phyloP scores from a whole-genome alignment of 2,329 filamentous ascomycete genomes.

The Alternaria angustiovoidea region DNA sequence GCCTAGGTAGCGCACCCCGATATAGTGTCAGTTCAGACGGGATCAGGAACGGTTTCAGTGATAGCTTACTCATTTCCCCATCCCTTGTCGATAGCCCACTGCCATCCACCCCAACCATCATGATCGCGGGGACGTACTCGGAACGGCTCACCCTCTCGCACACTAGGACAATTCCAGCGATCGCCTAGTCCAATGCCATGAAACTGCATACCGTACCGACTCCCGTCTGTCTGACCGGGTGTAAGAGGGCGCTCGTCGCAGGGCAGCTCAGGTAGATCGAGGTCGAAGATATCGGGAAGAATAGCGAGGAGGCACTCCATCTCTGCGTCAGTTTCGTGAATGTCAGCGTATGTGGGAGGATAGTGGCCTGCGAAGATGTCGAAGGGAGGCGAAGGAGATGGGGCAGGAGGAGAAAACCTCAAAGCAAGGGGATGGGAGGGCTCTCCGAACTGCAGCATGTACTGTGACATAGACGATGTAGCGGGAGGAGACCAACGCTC shows the following conservation, averaged over 20 bases:
- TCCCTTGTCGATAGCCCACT: constrained; percentile 24
- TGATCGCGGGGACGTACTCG: constrained; percentile 25
- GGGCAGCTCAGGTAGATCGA: constrained; percentile 8
- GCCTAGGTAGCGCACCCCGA: neutral
- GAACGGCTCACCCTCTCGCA: constrained; percentile 10
- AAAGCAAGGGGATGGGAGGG: neutral
- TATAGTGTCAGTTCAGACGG: neutral
- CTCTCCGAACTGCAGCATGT: constrained; percentile 1
- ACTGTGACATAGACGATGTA: neutral
- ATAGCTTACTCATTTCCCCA: constrained; percentile 14
- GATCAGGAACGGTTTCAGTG: neutral
- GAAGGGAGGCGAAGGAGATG: neutral
- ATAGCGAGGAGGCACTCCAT: constrained; percentile 14
- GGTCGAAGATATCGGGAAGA: constrained; percentile 18
- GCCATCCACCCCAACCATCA: constrained; percentile 32
- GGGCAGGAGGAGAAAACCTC: neutral
- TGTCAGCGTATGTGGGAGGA: constrained; percentile 17
- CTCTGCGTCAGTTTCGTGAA: constrained; percentile 20
- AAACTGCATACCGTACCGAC: constrained; percentile 28
- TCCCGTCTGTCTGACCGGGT: constrained; percentile 24
- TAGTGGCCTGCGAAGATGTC: constrained; percentile 13
- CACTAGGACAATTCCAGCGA: constrained; percentile 21
- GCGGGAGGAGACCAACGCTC: neutral
- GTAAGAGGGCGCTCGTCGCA: constrained; percentile 26
- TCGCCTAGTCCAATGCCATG: constrained; percentile 23